These are phyloP conservation scores for Chaetomium cochliodes DNA, from an alignment of 495 filamentous ascomycete genomes.

Conservation along the genomic window DNA sequence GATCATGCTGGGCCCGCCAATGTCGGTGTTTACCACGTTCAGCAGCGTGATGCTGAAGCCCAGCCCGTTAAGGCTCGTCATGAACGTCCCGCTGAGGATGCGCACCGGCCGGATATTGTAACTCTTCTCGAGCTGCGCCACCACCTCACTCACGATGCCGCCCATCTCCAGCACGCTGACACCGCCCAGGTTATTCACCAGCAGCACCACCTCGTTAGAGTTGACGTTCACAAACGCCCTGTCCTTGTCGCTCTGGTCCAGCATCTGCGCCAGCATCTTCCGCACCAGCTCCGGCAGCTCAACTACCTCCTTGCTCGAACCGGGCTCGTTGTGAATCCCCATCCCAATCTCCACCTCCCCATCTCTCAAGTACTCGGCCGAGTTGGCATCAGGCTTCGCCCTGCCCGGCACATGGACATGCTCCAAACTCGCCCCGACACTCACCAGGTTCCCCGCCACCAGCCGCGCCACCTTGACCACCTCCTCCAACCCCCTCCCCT, in stretches of 20 bases:
- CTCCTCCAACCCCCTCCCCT: conserved; percentile 62
- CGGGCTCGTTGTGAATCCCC: conserved; percentile 97
- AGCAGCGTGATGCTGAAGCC: conserved; percentile 89
- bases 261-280: conserved; percentile 76
- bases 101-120: conserved; percentile 74
- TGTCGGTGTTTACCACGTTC: conserved; percentile 75
- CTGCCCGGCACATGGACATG: conserved; percentile 94
- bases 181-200: conserved; percentile 95
- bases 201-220: conserved; percentile 63
- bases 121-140: conserved; percentile 65
- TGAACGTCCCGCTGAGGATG: conserved; percentile 62
- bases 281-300: conserved; percentile 68
- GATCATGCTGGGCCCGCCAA: conserved; percentile 77
- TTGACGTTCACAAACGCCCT: conserved; percentile 73
- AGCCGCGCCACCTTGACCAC: conserved; percentile 69
- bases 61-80: conserved; percentile 89
- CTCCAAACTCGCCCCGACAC: conserved; percentile 79
- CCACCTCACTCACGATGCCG: conserved; percentile 83
- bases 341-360: conserved; percentile 93
- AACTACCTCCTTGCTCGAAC: conserved; percentile 67
- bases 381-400: conserved; percentile 44
- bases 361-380: conserved; percentile 56
- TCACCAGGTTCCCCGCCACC: conserved; percentile 73
- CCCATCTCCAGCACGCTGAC: conserved; percentile 85
- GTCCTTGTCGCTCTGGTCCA: conserved; percentile 77